These are phyloP conservation scores for Neodidymelliopsis sp. DNA, from an alignment of 2,329 filamentous ascomycete species.

Conservation along the genomic window DNA sequence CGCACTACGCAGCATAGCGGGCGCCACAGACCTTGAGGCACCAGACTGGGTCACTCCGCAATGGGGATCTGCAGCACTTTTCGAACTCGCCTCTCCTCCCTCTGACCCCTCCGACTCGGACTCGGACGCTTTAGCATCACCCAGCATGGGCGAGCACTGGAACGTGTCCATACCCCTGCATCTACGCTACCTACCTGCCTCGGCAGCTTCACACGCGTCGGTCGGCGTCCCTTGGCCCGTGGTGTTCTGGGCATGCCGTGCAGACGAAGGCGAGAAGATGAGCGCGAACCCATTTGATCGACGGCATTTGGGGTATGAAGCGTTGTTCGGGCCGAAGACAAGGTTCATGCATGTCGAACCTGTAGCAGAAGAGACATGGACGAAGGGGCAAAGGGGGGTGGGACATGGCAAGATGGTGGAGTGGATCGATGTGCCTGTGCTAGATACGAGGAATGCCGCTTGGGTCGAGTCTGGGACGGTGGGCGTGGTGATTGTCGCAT, in stretches of 20 bases:
- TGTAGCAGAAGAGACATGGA: no score
- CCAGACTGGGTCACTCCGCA: conserved; percentile 77
- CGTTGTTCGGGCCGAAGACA: conserved; percentile 76
- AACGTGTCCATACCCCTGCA: conserved; percentile 80
- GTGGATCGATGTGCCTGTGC: conserved; percentile 11
- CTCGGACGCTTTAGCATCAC: not conserved
- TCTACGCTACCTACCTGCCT: conserved; percentile 74
- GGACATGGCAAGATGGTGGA: conserved; percentile 1
- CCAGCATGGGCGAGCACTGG: conserved; percentile 57
- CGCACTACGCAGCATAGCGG: conserved; percentile 70
- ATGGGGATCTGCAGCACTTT: conserved; percentile 82
- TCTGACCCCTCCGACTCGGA: conserved; percentile 16
- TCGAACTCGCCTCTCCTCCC: conserved; percentile 72
- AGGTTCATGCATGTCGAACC: conserved; percentile 77
- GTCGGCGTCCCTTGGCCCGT: conserved; percentile 78
- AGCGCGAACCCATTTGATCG: conserved; percentile 84
- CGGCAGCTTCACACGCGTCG: conserved; percentile 40
- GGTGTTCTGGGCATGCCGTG: conserved; percentile 89
- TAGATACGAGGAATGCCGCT: conserved; percentile 23
- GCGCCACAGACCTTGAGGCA: conserved; percentile 88
- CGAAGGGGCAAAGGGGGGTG: conserved; percentile 18
- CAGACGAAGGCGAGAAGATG: conserved; percentile 71
- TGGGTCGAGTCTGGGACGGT: conserved; percentile 55
- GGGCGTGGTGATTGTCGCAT: conserved; percentile 52
- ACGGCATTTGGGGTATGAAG: conserved; percentile 84